Percentiles rank a stretch among this genome's conserved stretches.
phyloP scores from a whole-genome alignment of 2,329 filamentous ascomycete species.

The Microsporum canis region DNA sequence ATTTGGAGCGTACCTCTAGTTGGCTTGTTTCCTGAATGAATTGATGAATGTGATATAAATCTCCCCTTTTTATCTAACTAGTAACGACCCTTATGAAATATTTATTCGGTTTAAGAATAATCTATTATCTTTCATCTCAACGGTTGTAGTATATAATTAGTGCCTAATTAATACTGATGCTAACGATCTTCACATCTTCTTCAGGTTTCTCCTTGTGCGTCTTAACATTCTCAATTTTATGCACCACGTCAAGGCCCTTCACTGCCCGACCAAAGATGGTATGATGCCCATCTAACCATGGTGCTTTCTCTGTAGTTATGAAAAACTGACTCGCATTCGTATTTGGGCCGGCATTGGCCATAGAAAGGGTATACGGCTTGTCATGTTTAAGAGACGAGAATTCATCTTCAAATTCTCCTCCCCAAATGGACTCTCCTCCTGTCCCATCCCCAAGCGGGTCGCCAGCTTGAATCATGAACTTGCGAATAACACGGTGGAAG shows the following conservation, averaged over 20 bases:
- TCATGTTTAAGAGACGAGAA: constrained; percentile 86
- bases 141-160: not conserved
- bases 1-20: not conserved
- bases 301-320: constrained; percentile 93
- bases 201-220: constrained; percentile 88
- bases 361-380: constrained; percentile 89
- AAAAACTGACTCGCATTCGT: constrained; percentile 98
- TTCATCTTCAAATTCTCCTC: constrained; percentile 84
- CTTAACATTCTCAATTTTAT: constrained; percentile 85
- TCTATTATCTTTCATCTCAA: too few species aligned
- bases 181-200: constrained; percentile 95
- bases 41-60: not conserved
- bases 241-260: constrained; percentile 84
- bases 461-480: constrained; percentile 91
- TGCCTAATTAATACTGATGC: constrained; percentile 44
- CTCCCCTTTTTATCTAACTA: not conserved
- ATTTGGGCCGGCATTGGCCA: constrained; percentile 93
- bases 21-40: not conserved
- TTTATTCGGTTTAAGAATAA: too few species aligned
- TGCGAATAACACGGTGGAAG: constrained; percentile 92
- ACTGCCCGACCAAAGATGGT: constrained; percentile 89
- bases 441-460: constrained; percentile 83
- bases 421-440: constrained; percentile 85
- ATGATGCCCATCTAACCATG: constrained; percentile 92
- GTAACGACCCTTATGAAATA: not conserved